Base-by-base conservation (phyloP, 2,329 filamentous ascomycete species). In the Coniochaeta sp. region DNA sequence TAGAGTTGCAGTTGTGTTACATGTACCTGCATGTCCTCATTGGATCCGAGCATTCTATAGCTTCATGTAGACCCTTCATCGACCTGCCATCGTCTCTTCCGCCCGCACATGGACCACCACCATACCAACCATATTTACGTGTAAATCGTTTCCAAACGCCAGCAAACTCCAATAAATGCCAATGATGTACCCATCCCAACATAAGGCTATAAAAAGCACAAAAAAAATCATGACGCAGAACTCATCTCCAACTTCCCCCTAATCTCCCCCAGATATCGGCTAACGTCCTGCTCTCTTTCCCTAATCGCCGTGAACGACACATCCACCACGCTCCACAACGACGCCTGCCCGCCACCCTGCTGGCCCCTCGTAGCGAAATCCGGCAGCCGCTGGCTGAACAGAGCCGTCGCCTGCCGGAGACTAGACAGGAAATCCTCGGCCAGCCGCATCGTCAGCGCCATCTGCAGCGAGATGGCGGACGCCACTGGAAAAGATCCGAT, bases 391-490 rank as follows among this genome's bases (percentile, higher is more conserved):
- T 10, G 28, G 28, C 26, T 31, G 26, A 47, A 31, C 8, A 31
- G 20, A 4, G 45, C 26, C 26, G 26, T 31, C 14, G 45, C 45
- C 45, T 14, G 32, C 50, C 67, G 62, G 22, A 72, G 64, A 27
- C 66, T 63, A 26, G 57, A 59, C 13, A 73, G 60, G 38, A 72
- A 71, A 56, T 71, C 68, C 52, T 71, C 68, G 5, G 66, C 70
- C n/a, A 73, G 59, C 54, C 71, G 68, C 27, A 72, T 62, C 3
- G 70, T 71, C 18, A 73, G 61, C 10, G 65, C 71, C 65, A 72
- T 71, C 53, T 72, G 70, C 30, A 72, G 60, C n/a, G 65, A 64
- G 1, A 68, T 67, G 4, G 68, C 65, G 13, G 69, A 66, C 45
- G 68, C 66, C n/a, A 73, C 65, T 4, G 68, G 63, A 42, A 71